phyloP scores from a whole-genome alignment of 495 filamentous ascomycete genomes.

The Neurospora sp. region DNA sequence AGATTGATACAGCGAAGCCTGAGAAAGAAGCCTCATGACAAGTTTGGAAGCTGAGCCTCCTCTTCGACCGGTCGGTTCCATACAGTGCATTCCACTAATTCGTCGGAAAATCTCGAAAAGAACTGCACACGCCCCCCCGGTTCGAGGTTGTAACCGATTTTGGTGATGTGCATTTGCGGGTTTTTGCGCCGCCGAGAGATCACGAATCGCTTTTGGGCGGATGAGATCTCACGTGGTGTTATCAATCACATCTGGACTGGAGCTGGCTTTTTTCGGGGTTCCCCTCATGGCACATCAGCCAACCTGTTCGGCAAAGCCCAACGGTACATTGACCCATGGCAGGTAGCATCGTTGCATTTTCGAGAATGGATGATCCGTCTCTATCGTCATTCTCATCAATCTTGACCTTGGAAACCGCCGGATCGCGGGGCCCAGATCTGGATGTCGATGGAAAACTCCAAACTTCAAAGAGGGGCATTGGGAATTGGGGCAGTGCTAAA shows the following conservation, averaged over 20 bases:
- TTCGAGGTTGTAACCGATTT: background rate
- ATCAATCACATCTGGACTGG: background rate
- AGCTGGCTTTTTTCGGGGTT: background rate
- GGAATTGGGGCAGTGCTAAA: background rate
- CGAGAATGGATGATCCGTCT: background rate
- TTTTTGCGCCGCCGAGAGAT: background rate
- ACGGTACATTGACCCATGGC: background rate
- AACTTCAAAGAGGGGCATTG: background rate
- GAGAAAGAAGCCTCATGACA: background rate
- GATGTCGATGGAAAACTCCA: background rate
- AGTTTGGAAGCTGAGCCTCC: background rate
- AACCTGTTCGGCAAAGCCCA: background rate
- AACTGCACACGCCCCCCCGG: background rate
- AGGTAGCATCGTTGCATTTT: background rate
- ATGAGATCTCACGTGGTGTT: background rate
- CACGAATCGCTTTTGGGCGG: background rate
- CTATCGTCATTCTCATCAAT: background rate
- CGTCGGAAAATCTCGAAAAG: background rate
- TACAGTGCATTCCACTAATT: background rate
- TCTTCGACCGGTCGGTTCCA: background rate
- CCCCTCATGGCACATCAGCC: background rate
- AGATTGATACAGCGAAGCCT: background rate
- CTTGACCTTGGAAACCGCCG: background rate
- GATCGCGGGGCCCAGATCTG: background rate
- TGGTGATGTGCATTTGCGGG: background rate